A percentile compares a stretch with the other conserved stretches of the same genome.
Conservation (phyloP, 2,329 filamentous ascomycete species). For the Aspergillus aculeatinus region DNA sequence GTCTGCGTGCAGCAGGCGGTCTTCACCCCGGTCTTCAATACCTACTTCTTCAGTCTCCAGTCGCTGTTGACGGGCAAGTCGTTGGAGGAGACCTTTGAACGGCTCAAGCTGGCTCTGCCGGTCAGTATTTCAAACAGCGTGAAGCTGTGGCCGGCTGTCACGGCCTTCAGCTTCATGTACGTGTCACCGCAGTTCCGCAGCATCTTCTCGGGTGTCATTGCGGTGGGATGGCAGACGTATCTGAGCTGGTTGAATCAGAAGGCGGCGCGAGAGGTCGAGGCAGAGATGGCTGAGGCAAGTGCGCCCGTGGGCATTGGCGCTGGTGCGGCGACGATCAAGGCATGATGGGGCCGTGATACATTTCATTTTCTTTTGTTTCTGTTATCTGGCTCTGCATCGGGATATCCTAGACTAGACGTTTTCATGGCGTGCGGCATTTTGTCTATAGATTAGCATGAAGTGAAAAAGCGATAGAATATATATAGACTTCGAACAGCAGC, state of each 20-base stretch:
- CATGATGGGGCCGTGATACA: constrained; percentile 5
- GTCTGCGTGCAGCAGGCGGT: constrained; percentile 74
- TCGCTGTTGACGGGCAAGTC: constrained; percentile 70
- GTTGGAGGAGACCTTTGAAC: constrained; percentile 63
- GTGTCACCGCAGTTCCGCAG: constrained; percentile 75
- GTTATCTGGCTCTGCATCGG: background rate
- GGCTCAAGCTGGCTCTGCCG: constrained; percentile 74
- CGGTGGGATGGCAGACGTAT: constrained; percentile 92
- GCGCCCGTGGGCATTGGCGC: constrained; percentile 14
- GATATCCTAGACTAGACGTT: background rate
- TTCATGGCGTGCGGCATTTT: constrained; percentile 5
- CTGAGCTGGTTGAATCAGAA: constrained; percentile 74
- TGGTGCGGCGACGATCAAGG: constrained; percentile 18
- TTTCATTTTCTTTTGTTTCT: background rate
- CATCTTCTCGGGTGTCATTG: constrained; percentile 75
- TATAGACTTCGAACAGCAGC: constrained; percentile 8
- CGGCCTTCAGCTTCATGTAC: constrained; percentile 83
- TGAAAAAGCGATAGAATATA: background rate
- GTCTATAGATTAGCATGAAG: constrained; percentile 14
- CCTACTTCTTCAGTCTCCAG: constrained; percentile 80
- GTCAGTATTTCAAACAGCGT: constrained; percentile 73
- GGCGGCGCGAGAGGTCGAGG: constrained; percentile 61
- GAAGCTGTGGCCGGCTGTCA: constrained; percentile 87
- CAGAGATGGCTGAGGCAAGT: constrained; percentile 24
- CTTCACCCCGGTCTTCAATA: constrained; percentile 82